These are phyloP conservation scores for Russula sp. DNA, from an alignment of 768 basidiomycete genomes.

Conservation along the genomic window DNA sequence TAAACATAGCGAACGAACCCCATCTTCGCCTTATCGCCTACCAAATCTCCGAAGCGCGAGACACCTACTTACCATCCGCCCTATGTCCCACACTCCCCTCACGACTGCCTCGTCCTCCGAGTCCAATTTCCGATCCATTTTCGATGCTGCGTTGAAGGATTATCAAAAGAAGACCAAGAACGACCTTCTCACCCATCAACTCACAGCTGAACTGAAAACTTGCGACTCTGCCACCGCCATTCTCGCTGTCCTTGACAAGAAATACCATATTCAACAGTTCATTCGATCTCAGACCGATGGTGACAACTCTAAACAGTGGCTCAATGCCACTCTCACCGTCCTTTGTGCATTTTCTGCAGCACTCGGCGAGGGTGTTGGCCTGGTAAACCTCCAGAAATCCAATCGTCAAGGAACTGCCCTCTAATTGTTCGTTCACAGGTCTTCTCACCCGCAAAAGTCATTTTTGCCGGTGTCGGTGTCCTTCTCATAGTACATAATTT, in stretches of 20 bases:
- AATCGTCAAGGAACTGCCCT: background rate
- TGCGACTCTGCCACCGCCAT: background rate
- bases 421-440: background rate
- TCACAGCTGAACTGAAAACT: background rate
- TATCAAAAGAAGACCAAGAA: constrained; percentile 1
- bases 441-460: background rate
- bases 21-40: background rate
- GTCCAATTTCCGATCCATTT: background rate
- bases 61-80: background rate
- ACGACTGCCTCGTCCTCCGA: background rate
- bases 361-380: background rate
- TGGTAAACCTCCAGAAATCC: background rate
- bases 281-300: background rate
- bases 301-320: background rate
- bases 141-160: background rate
- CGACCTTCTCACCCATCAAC: background rate
- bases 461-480: constrained; percentile 3
- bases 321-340: background rate
- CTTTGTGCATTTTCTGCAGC: background rate
- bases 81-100: background rate
- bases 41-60: background rate
- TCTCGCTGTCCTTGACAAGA: background rate
- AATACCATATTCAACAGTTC: background rate
- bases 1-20: too few relatives aligned
- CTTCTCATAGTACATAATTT: background rate